Evolutionary conservation across 2,329 filamentous ascomycete genomes (phyloP).

Genomic region (Ampelomyces quisqualis): DNA sequence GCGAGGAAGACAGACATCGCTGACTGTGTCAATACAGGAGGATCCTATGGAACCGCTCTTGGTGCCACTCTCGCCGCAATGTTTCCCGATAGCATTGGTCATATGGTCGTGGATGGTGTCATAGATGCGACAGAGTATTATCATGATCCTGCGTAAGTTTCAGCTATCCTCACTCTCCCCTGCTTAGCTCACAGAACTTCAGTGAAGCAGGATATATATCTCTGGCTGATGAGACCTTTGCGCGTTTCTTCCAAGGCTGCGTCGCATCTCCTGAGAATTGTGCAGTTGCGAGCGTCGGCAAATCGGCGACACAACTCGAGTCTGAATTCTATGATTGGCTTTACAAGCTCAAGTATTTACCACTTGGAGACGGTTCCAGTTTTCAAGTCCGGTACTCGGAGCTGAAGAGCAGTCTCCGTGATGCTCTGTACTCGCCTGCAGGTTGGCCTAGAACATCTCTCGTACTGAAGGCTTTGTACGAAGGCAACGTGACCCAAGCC

Average conservation of each 20-base stretch:
- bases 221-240: background rate
- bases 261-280: background rate
- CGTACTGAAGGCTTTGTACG: background rate
- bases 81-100: conserved; percentile 18
- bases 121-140: conserved; percentile 27
- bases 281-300: background rate
- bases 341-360: conserved; percentile 1
- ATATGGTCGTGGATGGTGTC: conserved; percentile 45
- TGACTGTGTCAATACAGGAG: background rate
- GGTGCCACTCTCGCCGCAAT: background rate
- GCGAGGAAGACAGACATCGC: background rate
- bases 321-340: background rate
- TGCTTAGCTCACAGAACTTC: background rate
- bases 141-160: background rate
- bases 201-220: background rate
- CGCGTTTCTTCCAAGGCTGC: background rate
- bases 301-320: conserved; percentile 1
- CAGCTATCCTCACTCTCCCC: background rate
- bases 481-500: background rate
- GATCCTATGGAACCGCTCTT: background rate
- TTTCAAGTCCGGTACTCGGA: background rate
- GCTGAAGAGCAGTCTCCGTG: background rate
- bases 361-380: conserved; percentile 3
- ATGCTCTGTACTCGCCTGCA: background rate
- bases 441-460: background rate